phyloP scores from a whole-genome alignment of 306 rosid genomes.

The Acacia confusa region DNA sequence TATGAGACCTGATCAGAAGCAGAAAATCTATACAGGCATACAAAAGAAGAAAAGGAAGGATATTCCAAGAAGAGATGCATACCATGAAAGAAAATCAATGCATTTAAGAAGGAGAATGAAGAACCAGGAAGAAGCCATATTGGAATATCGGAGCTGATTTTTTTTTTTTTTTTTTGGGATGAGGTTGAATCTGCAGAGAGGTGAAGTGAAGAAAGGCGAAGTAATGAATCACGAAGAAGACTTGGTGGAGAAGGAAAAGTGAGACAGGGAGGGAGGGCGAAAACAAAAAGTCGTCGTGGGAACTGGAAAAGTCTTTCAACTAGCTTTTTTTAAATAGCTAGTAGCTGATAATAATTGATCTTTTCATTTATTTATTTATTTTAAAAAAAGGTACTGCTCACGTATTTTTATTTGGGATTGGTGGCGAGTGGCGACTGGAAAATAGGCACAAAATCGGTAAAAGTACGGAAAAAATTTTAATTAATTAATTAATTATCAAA shows the following conservation, averaged over 20 bases:
- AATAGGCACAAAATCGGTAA: too few species aligned
- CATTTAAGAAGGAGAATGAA: not conserved
- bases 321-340: too few species aligned
- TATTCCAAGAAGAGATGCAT: not conserved
- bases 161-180: too few species aligned
- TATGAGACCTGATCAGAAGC: not conserved
- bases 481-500: too few species aligned
- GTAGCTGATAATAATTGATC: too few species aligned
- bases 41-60: not conserved
- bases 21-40: not conserved
- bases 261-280: not conserved
- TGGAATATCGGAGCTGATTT: not conserved
- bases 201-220: not conserved
- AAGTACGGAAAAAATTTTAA: too few species aligned
- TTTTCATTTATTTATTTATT: too few species aligned
- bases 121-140: not conserved
- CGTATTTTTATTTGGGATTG: too few species aligned
- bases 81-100: not conserved
- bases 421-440: too few species aligned
- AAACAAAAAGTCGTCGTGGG: not conserved
- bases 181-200: not conserved
- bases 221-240: not conserved
- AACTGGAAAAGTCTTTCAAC: too few species aligned
- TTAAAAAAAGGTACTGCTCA: too few species aligned
- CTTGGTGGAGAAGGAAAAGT: not conserved